Conservation (phyloP, 768 basidiomycete genomes). For the Leccinum imitatum region DNA sequence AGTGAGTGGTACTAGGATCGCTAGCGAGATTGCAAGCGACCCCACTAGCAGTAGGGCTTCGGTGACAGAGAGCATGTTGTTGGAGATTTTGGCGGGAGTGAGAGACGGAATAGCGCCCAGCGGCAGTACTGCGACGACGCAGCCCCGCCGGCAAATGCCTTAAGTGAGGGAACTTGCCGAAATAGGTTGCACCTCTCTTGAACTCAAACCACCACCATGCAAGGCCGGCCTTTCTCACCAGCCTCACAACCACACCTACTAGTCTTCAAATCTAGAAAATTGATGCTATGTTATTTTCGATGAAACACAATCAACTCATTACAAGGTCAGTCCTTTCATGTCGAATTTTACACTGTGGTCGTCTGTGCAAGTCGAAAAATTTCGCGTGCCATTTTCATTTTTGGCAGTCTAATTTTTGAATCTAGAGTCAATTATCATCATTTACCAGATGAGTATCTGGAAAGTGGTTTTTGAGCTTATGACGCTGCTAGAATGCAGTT, state of each 20-base stretch:
- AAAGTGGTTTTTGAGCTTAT: background rate
- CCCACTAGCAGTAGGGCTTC: constrained; percentile 43
- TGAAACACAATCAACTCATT: background rate
- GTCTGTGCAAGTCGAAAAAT: background rate
- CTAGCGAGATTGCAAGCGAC: constrained; percentile 53
- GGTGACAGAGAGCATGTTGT: constrained; percentile 35
- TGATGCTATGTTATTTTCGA: background rate
- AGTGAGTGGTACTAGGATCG: constrained; percentile 57
- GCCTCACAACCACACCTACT: background rate
- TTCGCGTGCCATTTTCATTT: background rate
- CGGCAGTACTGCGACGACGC: no score
- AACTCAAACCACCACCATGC: constrained; percentile 34
- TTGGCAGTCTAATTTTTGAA: background rate
- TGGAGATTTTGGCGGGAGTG: background rate
- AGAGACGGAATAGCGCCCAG: background rate
- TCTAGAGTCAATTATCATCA: background rate
- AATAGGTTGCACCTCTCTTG: constrained; percentile 25
- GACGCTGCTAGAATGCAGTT: background rate
- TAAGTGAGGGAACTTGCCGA: constrained; percentile 21
- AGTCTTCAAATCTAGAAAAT: background rate
- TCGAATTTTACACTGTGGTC: background rate
- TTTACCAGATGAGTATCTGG: background rate
- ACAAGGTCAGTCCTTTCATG: background rate
- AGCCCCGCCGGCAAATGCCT: constrained; percentile 34
- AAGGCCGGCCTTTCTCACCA: background rate